Percentiles rank a stretch among this genome's conserved stretches.
phyloP scores from a whole-genome alignment of 1,284 basidiomycete species.

The Rhodotorula sp. region DNA sequence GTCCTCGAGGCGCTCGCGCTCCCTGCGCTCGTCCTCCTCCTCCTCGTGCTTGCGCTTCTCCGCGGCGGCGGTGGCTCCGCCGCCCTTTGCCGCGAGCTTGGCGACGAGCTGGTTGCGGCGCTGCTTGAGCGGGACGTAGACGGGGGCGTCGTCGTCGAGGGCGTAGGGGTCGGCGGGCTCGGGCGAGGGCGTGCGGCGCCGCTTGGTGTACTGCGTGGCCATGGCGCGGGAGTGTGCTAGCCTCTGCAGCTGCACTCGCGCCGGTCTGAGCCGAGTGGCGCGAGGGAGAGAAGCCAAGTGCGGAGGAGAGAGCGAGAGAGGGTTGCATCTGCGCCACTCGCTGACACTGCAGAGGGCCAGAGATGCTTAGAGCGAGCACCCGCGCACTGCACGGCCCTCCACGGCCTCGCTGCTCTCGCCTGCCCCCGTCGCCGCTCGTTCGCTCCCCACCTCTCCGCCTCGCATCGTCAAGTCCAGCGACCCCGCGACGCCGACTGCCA shows the following conservation, averaged over 20 bases:
- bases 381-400: neutral
- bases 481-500: neutral
- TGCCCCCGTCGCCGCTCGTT: neutral
- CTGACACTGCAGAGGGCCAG: too few relatives aligned
- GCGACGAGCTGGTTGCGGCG: conserved; percentile 77
- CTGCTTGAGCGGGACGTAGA: conserved; percentile 83
- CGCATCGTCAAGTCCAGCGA: neutral
- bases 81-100: conserved; percentile 60
- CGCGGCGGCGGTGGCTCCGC: conserved; percentile 23
- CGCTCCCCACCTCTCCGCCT: neutral
- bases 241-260: neutral
- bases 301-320: too few relatives aligned
- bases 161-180: conserved; percentile 25
- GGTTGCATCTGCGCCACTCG: too few relatives aligned
- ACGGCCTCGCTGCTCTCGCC: neutral
- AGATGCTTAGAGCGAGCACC: too few relatives aligned
- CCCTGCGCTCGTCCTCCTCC: conserved; percentile 53
- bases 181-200: conserved; percentile 27
- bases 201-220: conserved; percentile 16
- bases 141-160: conserved; percentile 27
- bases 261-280: neutral
- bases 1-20: conserved; percentile 62
- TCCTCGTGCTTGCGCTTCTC: conserved; percentile 61
- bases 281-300: neutral
- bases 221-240: neutral